A percentile compares a stretch with the other conserved stretches of the same genome.
These are phyloP conservation scores for Gossypium herbaceum DNA, from an alignment of 345 rosid genomes.

Conservation along the genomic window DNA sequence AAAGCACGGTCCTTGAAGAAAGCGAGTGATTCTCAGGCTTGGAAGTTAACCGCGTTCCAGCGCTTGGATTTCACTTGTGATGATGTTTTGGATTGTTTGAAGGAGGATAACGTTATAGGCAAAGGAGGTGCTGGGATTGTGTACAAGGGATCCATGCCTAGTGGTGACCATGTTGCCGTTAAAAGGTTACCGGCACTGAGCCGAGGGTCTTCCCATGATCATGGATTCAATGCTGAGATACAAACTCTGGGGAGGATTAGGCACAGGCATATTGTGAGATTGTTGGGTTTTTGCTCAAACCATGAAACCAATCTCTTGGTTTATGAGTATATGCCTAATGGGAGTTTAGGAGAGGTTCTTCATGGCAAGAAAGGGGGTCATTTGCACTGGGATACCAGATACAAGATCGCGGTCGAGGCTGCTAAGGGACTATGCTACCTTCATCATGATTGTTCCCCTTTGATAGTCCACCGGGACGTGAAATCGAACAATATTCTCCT, in stretches of 20 bases:
- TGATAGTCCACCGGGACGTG: slow-evolving; percentile 84
- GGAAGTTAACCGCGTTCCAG: slow-evolving; percentile 91
- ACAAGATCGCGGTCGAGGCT: slow-evolving; percentile 77
- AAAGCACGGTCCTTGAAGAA: slow-evolving; percentile 79
- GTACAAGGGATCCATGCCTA: slow-evolving; percentile 74
- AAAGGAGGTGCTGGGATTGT: slow-evolving; percentile 97
- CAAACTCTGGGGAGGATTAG: slow-evolving; percentile 86
- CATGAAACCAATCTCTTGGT: slow-evolving; percentile 88
- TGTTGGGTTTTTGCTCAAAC: slow-evolving; percentile 86
- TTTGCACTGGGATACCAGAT: slow-evolving; percentile 81
- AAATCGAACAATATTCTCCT: slow-evolving; percentile 86
- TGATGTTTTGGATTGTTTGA: slow-evolving; percentile 73
- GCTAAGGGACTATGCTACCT: slow-evolving; percentile 87
- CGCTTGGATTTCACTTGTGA: slow-evolving; percentile 80
- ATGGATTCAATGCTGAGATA: slow-evolving; percentile 92
- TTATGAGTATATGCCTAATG: slow-evolving; percentile 88
- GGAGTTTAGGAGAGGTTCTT: slow-evolving; percentile 88
- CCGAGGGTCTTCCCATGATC: slow-evolving; percentile 87
- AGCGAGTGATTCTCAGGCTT: slow-evolving; percentile 75
- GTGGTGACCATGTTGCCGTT: slow-evolving; percentile 72
- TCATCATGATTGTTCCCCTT: slow-evolving; percentile 83
- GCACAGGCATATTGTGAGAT: slow-evolving; percentile 78
- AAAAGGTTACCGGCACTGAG: slow-evolving; percentile 74
- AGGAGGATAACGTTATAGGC: slow-evolving; percentile 87
- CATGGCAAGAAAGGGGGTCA: slow-evolving; percentile 94